Evolutionary conservation across 1,284 basidiomycete species (phyloP), one percentile per base, ranked within the genome.

Genomic region (Trametes hirsuta): DNA sequence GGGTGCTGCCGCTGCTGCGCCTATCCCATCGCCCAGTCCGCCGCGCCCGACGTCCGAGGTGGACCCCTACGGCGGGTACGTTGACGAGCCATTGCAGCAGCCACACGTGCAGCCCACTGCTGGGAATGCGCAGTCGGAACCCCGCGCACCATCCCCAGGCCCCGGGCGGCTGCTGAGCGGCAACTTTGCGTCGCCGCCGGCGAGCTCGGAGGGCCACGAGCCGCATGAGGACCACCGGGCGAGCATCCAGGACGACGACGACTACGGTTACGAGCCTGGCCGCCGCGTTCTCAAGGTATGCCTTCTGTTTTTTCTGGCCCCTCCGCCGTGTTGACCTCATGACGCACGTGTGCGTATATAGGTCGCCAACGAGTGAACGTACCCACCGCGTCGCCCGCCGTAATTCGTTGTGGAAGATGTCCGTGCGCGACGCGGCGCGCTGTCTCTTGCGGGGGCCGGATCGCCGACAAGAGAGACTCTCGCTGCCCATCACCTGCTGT

Each of bases 281-380:
- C 55, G 66, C 51, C 61, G 79, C 61, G 79, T 82, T 46, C 68
- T 83, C 52, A 81, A 81, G 78, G 81, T 83, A 45, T 40, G 76
- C 66, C 10, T 34, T 22, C 15, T 40, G 4, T 12, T 8, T 18
- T 22, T 8, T 8, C 2, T 25, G 25, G 21, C 44, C 47, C 15
- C 2, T 14, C n/a, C 5, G n/a, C 5, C 10, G 45, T 12, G 21
- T 10, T 14, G 44, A 24, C 18, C n/a, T 58, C 18, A 18, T 18
- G 39, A 40, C 37, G 39, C 15, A 35, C 14, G 34, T 3, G 9
- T 15, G 6, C 12, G 15, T 57, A 4, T 24, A 8, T 30, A 67
- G 65, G 65, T 67, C 30, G 65, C 65, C 22, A 67, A 67, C 37
- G 65, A 67, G 57, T 67, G 48, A 61, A 53, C 30, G 25, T 12